A percentile compares a stretch with the other conserved stretches of the same genome.
These are phyloP conservation scores for Phanerochaete carnosa DNA, from an alignment of 768 basidiomycete genomes.

Conservation along the genomic window DNA sequence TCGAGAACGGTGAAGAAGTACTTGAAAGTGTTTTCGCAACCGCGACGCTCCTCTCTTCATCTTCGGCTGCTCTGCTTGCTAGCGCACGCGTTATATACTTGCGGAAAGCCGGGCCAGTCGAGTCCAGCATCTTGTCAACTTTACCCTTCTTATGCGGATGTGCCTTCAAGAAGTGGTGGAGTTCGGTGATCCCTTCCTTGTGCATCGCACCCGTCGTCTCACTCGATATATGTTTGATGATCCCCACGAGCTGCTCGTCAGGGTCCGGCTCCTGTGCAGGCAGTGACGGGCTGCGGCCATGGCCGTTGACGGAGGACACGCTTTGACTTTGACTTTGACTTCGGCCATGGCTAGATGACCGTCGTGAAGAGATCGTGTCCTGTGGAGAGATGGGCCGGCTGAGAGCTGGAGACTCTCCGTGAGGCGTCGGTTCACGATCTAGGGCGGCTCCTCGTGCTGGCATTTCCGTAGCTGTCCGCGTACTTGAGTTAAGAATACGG, in stretches of 20 bases:
- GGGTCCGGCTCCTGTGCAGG: slow-evolving; percentile 82
- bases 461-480: slow-evolving; percentile 41
- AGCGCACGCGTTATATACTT: slow-evolving; percentile 89
- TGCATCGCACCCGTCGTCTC: slow-evolving; percentile 87
- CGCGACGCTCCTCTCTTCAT: slow-evolving; percentile 73
- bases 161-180: slow-evolving; percentile 90
- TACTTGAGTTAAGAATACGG: slow-evolving; percentile 76
- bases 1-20: slow-evolving; percentile 34
- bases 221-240: slow-evolving; percentile 85
- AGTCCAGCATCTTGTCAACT: slow-evolving; percentile 86
- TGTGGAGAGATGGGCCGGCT: slow-evolving; percentile 74
- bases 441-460: slow-evolving; percentile 19
- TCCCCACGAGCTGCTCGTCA: slow-evolving; percentile 75
- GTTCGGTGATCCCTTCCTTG: slow-evolving; percentile 91
- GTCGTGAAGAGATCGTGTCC: slow-evolving; percentile 52
- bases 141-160: slow-evolving; percentile 80
- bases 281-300: slow-evolving; percentile 43
- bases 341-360: slow-evolving; percentile 52
- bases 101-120: slow-evolving; percentile 85
- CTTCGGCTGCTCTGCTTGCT: slow-evolving; percentile 84
- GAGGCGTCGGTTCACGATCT: slow-evolving; percentile 35
- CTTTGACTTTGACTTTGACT: slow-evolving; percentile 69
- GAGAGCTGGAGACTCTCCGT: slow-evolving; percentile 54
- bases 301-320: slow-evolving; percentile 59
- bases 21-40: slow-evolving; percentile 84